These are phyloP conservation scores for Clavariopsis aquatica DNA, from an alignment of 495 filamentous ascomycete genomes.

Conservation along the genomic window DNA sequence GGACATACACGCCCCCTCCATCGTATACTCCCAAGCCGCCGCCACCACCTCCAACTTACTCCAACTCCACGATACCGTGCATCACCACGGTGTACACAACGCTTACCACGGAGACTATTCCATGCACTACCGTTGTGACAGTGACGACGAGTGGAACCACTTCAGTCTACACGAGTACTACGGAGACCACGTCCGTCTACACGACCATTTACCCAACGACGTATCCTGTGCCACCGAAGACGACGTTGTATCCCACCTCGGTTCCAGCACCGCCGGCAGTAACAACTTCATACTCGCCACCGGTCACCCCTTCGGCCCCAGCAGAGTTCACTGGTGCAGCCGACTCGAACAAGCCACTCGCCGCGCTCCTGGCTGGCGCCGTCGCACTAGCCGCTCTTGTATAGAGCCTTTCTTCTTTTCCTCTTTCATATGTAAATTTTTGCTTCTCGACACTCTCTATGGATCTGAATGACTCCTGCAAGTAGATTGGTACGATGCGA, in stretches of 20 bases:
- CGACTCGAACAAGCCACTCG: slow-evolving; percentile 26
- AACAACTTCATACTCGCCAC: neutral
- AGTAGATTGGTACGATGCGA: neutral
- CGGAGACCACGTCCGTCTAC: slow-evolving; percentile 13
- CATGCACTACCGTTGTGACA: slow-evolving; percentile 21
- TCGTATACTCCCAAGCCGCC: slow-evolving; percentile 6
- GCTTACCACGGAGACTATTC: slow-evolving; percentile 25
- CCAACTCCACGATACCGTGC: slow-evolving; percentile 2
- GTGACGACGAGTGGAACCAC: slow-evolving; percentile 12
- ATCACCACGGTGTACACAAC: slow-evolving; percentile 22
- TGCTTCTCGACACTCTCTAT: slow-evolving; percentile 16
- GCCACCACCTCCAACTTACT: slow-evolving; percentile 5
- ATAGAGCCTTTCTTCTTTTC: slow-evolving; percentile 6
- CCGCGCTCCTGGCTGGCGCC: slow-evolving; percentile 33
- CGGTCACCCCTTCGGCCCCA: slow-evolving; percentile 2
- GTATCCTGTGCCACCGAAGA: slow-evolving; percentile 18
- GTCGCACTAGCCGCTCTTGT: slow-evolving; percentile 23
- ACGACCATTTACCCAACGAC: slow-evolving; percentile 29
- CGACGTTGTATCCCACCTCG: slow-evolving; percentile 4
- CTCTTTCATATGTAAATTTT: slow-evolving; percentile 13
- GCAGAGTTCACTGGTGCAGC: slow-evolving; percentile 36
- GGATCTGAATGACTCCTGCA: neutral
- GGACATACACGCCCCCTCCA: neutral
- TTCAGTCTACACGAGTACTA: neutral
- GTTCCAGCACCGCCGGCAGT: neutral